These are phyloP conservation scores for Sclerotinia glacialis DNA, from an alignment of 2,329 filamentous ascomycete species.

Conservation along the genomic window DNA sequence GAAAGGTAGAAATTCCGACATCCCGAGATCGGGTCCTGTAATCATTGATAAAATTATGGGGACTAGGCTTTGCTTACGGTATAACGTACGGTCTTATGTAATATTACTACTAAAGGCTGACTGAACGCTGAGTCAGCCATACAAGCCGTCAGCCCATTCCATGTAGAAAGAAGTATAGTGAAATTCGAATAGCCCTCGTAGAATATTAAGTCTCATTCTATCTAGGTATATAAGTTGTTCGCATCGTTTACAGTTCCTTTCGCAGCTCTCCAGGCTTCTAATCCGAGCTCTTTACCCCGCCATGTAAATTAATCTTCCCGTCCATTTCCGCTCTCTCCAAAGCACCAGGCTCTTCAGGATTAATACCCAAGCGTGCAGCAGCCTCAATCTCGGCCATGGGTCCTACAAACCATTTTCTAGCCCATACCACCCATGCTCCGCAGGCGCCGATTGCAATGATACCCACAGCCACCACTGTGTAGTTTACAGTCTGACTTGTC, in stretches of 20 bases:
- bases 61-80: background rate
- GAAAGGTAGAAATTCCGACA: background rate
- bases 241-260: background rate
- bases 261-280: background rate
- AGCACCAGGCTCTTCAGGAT: constrained; percentile 40
- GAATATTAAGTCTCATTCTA: background rate
- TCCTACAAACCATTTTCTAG: constrained; percentile 54
- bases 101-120: no score
- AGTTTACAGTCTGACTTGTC: constrained; percentile 55
- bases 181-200: no score
- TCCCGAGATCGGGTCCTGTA: constrained; percentile 7
- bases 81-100: background rate
- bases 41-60: constrained; percentile 9
- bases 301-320: constrained; percentile 10
- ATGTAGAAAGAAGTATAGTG: background rate
- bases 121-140: background rate
- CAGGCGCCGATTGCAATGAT: constrained; percentile 51
- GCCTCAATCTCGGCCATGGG: constrained; percentile 53
- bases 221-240: background rate
- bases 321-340: constrained; percentile 32
- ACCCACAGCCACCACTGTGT: constrained; percentile 57
- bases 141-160: no score
- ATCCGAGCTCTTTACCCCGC: background rate
- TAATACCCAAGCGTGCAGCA: constrained; percentile 49
- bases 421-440: constrained; percentile 52